Evolutionary conservation across 2,329 filamentous ascomycete genomes (phyloP).

Genomic region (Alternaria sp.): DNA sequence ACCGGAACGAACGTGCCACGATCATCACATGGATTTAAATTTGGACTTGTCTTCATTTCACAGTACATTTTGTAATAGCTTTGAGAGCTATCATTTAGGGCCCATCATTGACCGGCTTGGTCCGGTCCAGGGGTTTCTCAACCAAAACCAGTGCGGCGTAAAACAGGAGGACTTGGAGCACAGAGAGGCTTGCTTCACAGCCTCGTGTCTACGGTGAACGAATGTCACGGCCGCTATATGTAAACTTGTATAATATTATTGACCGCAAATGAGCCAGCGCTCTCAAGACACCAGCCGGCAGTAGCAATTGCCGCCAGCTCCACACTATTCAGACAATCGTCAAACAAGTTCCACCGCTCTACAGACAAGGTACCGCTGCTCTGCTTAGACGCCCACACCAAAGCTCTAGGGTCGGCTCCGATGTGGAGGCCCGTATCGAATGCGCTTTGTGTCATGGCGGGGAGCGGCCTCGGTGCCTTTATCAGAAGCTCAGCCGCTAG

Average conservation of each 20-base stretch:
- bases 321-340: slow-evolving; percentile 3
- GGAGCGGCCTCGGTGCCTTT: slow-evolving; percentile 11
- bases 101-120: slow-evolving; percentile 5
- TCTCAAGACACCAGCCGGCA: slow-evolving; percentile 1
- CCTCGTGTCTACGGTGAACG: slow-evolving; percentile 17
- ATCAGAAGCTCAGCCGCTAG: slow-evolving; percentile 19
- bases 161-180: slow-evolving; percentile 4
- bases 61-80: slow-evolving; percentile 21
- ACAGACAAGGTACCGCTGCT: slow-evolving; percentile 5
- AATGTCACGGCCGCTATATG: slow-evolving; percentile 25
- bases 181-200: slow-evolving; percentile 11
- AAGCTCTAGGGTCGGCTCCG: background rate
- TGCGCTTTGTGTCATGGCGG: slow-evolving; percentile 10
- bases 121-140: slow-evolving; percentile 4
- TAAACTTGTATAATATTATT: slow-evolving; percentile 31
- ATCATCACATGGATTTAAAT: slow-evolving; percentile 3
- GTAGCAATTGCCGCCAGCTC: slow-evolving; percentile 3
- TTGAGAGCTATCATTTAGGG: slow-evolving; percentile 19
- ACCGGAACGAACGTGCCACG: slow-evolving; percentile 6
- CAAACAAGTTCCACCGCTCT: slow-evolving; percentile 3
- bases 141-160: slow-evolving; percentile 22
- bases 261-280: slow-evolving; percentile 14
- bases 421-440: slow-evolving; percentile 16
- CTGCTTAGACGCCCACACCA: slow-evolving; percentile 6
- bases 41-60: slow-evolving; percentile 15